Conservation (phyloP, 768 basidiomycete genomes). For the Pulveroboletus sp. region DNA sequence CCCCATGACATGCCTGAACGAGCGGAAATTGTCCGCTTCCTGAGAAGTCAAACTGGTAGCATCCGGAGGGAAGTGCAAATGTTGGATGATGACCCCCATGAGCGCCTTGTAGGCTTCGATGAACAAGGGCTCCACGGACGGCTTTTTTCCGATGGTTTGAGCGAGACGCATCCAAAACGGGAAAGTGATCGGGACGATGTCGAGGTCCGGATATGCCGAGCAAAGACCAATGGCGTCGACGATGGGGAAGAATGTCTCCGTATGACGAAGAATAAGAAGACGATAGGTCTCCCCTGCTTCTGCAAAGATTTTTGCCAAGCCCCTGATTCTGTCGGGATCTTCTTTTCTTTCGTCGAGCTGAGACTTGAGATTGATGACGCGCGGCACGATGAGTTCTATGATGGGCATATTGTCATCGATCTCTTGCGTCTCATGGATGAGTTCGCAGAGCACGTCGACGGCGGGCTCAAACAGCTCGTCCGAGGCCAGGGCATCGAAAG, state of each 20-base stretch:
- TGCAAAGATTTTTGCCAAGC: slow-evolving; percentile 87
- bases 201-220: slow-evolving; percentile 88
- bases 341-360: slow-evolving; percentile 57
- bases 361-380: slow-evolving; percentile 70
- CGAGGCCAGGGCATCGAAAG: slow-evolving; percentile 79
- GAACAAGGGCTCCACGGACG: slow-evolving; percentile 70
- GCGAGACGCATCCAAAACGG: slow-evolving; percentile 98
- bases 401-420: slow-evolving; percentile 89
- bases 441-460: slow-evolving; percentile 86
- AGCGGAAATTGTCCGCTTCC: slow-evolving; percentile 90
- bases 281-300: slow-evolving; percentile 98
- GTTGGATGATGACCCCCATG: slow-evolving; percentile 80
- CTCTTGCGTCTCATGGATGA: slow-evolving; percentile 98
- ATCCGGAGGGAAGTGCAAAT: slow-evolving; percentile 89
- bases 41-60: slow-evolving; percentile 60
- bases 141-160: slow-evolving; percentile 77
- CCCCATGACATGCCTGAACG: slow-evolving; percentile 97
- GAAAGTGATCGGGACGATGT: slow-evolving; percentile 96
- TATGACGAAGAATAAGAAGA: slow-evolving; percentile 79
- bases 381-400: slow-evolving; percentile 84
- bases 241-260: slow-evolving; percentile 90
- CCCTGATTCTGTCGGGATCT: slow-evolving; percentile 85
- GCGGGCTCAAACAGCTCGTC: slow-evolving; percentile 91
- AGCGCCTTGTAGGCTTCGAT: slow-evolving; percentile 79
- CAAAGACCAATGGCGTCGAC: slow-evolving; percentile 94